Conservation (phyloP, 106 monocot species). For the Allium cepa region DNA sequence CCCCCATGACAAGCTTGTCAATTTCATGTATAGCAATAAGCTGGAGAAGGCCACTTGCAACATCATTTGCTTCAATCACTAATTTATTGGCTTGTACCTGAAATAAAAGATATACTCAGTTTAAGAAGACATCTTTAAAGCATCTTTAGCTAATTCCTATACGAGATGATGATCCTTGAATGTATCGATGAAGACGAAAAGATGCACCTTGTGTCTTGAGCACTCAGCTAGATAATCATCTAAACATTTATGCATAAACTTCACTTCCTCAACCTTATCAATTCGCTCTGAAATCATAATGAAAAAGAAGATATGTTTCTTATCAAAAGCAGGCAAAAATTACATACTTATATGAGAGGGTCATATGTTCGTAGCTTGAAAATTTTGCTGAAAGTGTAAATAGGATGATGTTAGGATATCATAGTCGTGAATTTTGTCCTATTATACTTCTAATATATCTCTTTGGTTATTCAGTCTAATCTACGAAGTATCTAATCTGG, state of each 20-base stretch:
- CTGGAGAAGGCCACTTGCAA: conserved; percentile 34
- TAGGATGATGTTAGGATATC: too few relatives aligned
- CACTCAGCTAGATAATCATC: conserved; percentile 23
- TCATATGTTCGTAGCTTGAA: too few relatives aligned
- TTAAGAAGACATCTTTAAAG: neutral
- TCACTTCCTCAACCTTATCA: conserved; percentile 18
- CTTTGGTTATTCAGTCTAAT: too few relatives aligned
- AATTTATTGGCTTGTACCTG: conserved; percentile 34
- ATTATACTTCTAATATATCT: too few relatives aligned
- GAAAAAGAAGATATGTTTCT: neutral
- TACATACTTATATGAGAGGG: too few relatives aligned
- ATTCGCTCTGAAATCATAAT: conserved; percentile 19
- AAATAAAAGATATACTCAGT: neutral
- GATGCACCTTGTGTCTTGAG: conserved; percentile 16
- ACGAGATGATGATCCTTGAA: neutral
- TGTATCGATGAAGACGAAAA: neutral
- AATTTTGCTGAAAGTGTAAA: too few relatives aligned
- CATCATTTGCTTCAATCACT: conserved; percentile 28
- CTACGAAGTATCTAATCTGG: too few relatives aligned
- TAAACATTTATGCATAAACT: conserved; percentile 23
- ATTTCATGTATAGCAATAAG: conserved; percentile 21
- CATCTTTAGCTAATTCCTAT: neutral
- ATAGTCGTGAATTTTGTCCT: too few relatives aligned
- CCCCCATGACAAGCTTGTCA: conserved; percentile 46
- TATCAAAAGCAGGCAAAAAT: too few relatives aligned